Base-by-base conservation (phyloP, 2,329 filamentous ascomycete species). In the Neonectria punicea region DNA sequence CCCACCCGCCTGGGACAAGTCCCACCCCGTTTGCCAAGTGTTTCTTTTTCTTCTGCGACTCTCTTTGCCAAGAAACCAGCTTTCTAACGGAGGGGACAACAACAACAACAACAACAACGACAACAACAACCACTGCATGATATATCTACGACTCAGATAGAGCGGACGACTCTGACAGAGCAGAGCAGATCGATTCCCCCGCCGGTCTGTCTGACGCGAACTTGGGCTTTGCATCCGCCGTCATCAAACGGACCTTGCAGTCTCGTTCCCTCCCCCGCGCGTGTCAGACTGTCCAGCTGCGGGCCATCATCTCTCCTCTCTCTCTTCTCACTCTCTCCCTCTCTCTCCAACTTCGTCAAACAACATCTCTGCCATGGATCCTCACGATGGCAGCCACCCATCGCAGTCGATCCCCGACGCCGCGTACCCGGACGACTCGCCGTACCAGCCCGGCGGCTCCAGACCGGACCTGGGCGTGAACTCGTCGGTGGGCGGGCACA, bases 341-440 rank as follows among this genome's bases (percentile, higher is more conserved):
- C 39, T 32, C 25, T 47, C 16, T n/a, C n/a, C 55, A 53, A 39
- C 41, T 11, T 25, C 34, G 39, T 20, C 58, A 30, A 30, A 9
- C 30, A 9, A 7, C 30, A 5, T 30, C 30, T 8, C 39, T 5
- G 41, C 41, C 50, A 75, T 74, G 71, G 65, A 71, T 53, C 58
- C 61, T n/a, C 67, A 58, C 57, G 63, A 69, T 32, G 59, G 64
- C 60, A 67, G 58, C 34, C 74, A 77, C 51, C 75, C 75, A 9
- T 76, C 76, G 22, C 64, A 75, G 28, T 73, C 74, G 16, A 77
- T 77, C 28, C 75, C 70, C 53, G 67, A 76, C 28, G 74, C 75
- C 53, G 75, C 76, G 41, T 77, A 76, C 46, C 75, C 76, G 4
- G 72, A 76, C 43, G 75, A 76, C 56, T 69, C 75, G n/a, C 65